These are phyloP conservation scores for Gillenia trifoliata DNA, from an alignment of 306 rosid species.

Conservation along the genomic window DNA sequence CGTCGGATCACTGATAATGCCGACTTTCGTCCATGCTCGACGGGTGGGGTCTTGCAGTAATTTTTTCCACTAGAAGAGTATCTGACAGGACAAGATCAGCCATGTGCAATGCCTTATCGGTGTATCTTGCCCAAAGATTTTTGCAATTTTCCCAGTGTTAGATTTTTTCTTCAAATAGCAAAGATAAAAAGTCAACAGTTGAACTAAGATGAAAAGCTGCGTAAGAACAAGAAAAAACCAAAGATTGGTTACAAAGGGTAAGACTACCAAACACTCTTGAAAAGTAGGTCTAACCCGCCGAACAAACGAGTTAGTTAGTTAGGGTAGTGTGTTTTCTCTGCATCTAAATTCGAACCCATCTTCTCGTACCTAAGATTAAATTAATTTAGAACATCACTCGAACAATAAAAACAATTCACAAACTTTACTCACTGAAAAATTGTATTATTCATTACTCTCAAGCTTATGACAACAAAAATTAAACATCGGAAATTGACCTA, in stretches of 20 bases:
- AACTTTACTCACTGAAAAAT: background rate
- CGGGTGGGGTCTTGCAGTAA: no score
- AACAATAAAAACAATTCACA: background rate
- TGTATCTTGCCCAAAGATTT: background rate
- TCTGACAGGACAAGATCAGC: background rate
- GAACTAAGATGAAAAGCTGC: background rate
- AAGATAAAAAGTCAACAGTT: background rate
- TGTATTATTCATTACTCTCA: slow-evolving; percentile 11
- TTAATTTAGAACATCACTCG: no score
- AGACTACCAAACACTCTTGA: background rate
- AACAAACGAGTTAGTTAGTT: no score
- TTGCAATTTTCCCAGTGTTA: background rate
- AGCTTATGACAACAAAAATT: background rate
- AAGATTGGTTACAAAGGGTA: background rate
- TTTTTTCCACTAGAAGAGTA: background rate
- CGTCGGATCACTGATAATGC: background rate
- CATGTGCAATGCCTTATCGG: background rate
- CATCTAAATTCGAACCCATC: no score
- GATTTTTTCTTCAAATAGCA: background rate
- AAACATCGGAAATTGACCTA: background rate
- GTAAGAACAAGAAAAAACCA: background rate
- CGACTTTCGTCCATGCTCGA: background rate
- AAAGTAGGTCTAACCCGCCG: no score
- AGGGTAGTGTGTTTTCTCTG: no score
- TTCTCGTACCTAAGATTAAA: no score